phyloP scores from a whole-genome alignment of 768 basidiomycete species.

The Tylopilus vinaceipallidus region DNA sequence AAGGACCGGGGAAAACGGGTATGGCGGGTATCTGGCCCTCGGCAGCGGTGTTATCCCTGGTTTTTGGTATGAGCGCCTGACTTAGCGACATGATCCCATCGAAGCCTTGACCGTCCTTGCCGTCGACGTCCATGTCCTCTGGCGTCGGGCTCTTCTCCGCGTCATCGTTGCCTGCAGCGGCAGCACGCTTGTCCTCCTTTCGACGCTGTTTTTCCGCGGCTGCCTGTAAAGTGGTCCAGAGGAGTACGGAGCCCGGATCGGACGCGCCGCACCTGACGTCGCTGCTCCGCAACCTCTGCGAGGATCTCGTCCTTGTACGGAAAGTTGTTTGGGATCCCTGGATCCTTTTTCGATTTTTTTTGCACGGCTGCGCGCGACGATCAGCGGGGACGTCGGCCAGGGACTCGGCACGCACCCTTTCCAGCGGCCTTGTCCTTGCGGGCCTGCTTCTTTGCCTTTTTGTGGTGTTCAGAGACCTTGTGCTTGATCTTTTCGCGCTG shows the following conservation, averaged over 20 bases:
- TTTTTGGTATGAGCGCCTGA: neutral
- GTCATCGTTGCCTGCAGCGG: slow-evolving; percentile 30
- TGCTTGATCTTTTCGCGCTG: slow-evolving; percentile 70
- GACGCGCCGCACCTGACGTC: slow-evolving; percentile 52
- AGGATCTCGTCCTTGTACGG: slow-evolving; percentile 94
- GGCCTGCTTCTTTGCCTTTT: slow-evolving; percentile 69
- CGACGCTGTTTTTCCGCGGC: slow-evolving; percentile 72
- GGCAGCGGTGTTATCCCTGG: neutral
- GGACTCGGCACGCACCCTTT: slow-evolving; percentile 58
- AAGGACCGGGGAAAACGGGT: slow-evolving; percentile 28
- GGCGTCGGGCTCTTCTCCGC: slow-evolving; percentile 23
- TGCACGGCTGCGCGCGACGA: slow-evolving; percentile 30
- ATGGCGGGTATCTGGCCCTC: slow-evolving; percentile 13
- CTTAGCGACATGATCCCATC: slow-evolving; percentile 38
- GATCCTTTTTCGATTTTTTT: slow-evolving; percentile 65
- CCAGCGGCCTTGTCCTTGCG: slow-evolving; percentile 78
- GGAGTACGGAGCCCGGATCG: neutral
- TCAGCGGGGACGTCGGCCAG: neutral
- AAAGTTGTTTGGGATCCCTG: slow-evolving; percentile 90
- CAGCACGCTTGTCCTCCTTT: slow-evolving; percentile 62
- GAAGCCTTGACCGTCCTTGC: slow-evolving; percentile 30
- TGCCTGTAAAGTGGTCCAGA: slow-evolving; percentile 41
- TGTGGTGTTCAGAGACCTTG: slow-evolving; percentile 73
- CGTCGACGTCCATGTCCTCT: slow-evolving; percentile 31
- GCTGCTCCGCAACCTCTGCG: slow-evolving; percentile 83